Evolutionary conservation across 1,284 basidiomycete genomes (phyloP), one percentile per base, ranked within the genome.

Genomic region (Irpex rosettiformis): DNA sequence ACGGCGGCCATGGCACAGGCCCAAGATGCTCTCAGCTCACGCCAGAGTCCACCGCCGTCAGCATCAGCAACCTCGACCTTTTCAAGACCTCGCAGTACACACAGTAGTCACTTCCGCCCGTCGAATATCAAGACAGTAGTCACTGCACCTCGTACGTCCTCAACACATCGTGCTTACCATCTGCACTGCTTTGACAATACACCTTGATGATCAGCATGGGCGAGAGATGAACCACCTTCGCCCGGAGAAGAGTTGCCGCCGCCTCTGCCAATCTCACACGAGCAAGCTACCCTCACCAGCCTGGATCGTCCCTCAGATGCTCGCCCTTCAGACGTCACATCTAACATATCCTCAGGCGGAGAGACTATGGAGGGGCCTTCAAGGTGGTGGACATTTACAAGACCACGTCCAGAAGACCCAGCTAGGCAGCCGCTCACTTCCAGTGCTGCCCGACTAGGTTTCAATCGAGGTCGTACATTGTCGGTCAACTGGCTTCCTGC

Each of bases 221-320:
- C 89, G 7, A 79, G 82, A 65, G 86, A 92, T 69, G 90, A 92
- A 66, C 89, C 89, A 2, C 87, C 88, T 6, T 90, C 89, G 0
- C 88, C 89, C 4, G 80, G 75, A 22, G 83, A 85, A 55, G 68
- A 72, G 10, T 67, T 71, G 22, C 68, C 69, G 56, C 67, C 64
- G 58, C 68, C 69, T 55, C 67, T 64, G 58, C 65, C 51, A 64
- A 55, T 57, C 61, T 61, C 29, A 24, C 29, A n/a, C 57, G 25
- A 25, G 43, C 45, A 22, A 28, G 22, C 11, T 29, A 22, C 30
- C 28, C 30, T 58, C 58, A 56, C 63, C 61, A 29, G 43, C 56
- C 61, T 58, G 55, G 62, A 64, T 62, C 71, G 64, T 37, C 64
- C 68, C 61, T 61, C 73, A 58, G 76, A 78, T 29, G 70, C 75